Conservation (phyloP, 2,329 filamentous ascomycete genomes). For the Verticillium alfalfae region DNA sequence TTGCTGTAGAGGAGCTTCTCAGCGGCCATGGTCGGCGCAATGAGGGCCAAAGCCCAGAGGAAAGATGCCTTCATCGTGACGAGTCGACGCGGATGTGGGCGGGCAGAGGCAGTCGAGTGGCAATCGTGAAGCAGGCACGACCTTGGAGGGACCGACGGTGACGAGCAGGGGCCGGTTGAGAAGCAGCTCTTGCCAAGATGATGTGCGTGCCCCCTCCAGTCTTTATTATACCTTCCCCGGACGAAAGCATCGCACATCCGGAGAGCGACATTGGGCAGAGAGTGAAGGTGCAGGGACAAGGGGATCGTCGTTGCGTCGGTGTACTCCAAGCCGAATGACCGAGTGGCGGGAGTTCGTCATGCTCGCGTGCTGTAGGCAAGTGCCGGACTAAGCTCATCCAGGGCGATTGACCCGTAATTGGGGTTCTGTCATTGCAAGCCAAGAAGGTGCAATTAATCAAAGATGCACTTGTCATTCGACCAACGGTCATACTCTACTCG, state of each 20-base stretch:
- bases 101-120: not conserved
- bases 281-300: not conserved
- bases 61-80: not conserved
- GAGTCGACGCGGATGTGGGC: not conserved
- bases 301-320: not conserved
- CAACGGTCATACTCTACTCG: too few relatives aligned
- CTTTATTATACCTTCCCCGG: not conserved
- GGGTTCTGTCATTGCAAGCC: not conserved
- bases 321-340: not conserved
- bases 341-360: not conserved
- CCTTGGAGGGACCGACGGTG: not conserved
- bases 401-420: not conserved
- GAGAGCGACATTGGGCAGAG: too few relatives aligned
- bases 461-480: not conserved
- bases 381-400: not conserved
- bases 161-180: not conserved
- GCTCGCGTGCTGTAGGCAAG: not conserved
- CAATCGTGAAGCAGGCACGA: too few relatives aligned
- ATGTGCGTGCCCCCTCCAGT: not conserved
- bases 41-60: constrained; percentile 2
- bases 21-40: constrained; percentile 9
- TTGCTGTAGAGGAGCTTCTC: constrained; percentile 22
- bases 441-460: not conserved
- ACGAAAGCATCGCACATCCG: not conserved
- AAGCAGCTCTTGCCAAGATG: not conserved